phyloP scores from a whole-genome alignment of 2,329 filamentous ascomycete genomes.

The Arthroderma uncinatum region DNA sequence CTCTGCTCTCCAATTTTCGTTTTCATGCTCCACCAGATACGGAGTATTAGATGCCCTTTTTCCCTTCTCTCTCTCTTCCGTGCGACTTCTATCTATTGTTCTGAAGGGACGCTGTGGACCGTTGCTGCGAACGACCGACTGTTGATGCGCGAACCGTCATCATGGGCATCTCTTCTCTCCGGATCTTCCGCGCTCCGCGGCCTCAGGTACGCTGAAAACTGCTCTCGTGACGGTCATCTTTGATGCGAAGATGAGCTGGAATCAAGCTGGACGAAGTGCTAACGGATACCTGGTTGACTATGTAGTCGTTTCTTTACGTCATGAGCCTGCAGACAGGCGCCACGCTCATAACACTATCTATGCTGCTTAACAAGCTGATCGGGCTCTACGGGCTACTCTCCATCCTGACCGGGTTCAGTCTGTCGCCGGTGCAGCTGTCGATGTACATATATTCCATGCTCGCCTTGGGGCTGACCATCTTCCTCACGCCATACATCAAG shows the following conservation, averaged over 20 bases:
- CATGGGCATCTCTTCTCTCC: conserved; percentile 29
- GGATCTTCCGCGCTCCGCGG: conserved; percentile 40
- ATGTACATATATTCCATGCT: conserved; percentile 83
- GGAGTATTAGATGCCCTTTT: background rate
- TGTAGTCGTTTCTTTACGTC: conserved; percentile 69
- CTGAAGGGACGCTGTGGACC: too few relatives aligned
- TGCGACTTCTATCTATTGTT: too few relatives aligned
- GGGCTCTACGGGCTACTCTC: conserved; percentile 84
- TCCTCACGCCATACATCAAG: conserved; percentile 69
- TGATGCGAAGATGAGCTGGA: background rate
- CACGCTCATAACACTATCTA: conserved; percentile 69
- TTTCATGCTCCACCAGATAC: too few relatives aligned
- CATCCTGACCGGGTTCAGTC: conserved; percentile 71
- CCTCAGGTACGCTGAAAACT: conserved; percentile 32
- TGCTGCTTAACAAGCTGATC: conserved; percentile 85
- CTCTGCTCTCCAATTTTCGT: too few relatives aligned
- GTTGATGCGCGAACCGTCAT: conserved; percentile 14
- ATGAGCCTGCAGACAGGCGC: conserved; percentile 79
- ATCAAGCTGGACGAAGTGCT: conserved; percentile 4
- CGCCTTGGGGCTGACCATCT: conserved; percentile 55
- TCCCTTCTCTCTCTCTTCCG: background rate
- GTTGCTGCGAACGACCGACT: background rate
- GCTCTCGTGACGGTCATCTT: conserved; percentile 4
- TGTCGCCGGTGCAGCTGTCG: conserved; percentile 71
- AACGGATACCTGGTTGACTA: conserved; percentile 11